Evolutionary conservation across 345 rosid species (phyloP).

Genomic region (Kernera saxatilis): DNA sequence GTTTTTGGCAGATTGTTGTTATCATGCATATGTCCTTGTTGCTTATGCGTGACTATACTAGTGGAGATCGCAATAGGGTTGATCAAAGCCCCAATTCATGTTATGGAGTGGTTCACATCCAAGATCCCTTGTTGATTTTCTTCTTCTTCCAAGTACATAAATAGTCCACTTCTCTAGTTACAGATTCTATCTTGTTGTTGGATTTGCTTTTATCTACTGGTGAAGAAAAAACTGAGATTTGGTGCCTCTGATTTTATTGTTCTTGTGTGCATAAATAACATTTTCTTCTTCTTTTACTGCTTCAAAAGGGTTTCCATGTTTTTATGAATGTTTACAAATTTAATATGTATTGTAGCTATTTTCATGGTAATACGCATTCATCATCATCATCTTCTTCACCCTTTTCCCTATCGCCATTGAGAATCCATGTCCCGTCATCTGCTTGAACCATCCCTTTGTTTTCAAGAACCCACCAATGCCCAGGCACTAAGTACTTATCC

Average conservation of each 20-base stretch:
- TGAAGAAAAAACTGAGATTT: background rate
- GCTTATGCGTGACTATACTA: conserved; percentile 65
- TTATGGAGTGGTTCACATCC: conserved; percentile 84
- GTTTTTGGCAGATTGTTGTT: conserved; percentile 50
- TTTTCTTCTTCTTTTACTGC: background rate
- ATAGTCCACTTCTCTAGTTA: background rate
- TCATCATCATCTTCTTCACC: background rate
- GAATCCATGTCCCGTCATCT: conserved; percentile 37
- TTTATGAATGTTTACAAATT: background rate
- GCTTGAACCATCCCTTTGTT: conserved; percentile 35
- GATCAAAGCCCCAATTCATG: conserved; percentile 80
- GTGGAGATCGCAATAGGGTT: conserved; percentile 73
- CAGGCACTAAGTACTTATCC: conserved; percentile 32
- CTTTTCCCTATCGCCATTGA: background rate
- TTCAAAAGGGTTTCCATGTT: background rate
- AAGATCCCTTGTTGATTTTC: conserved; percentile 65
- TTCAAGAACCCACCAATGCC: conserved; percentile 30
- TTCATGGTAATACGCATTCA: background rate
- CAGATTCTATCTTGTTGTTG: background rate
- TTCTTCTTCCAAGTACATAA: conserved; percentile 10
- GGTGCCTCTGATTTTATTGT: background rate
- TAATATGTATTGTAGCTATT: background rate
- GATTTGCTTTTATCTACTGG: background rate
- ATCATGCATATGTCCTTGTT: conserved; percentile 75
- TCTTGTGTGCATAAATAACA: background rate